phyloP scores from a whole-genome alignment of 2,329 filamentous ascomycete genomes.

The Aspergillus niger region DNA sequence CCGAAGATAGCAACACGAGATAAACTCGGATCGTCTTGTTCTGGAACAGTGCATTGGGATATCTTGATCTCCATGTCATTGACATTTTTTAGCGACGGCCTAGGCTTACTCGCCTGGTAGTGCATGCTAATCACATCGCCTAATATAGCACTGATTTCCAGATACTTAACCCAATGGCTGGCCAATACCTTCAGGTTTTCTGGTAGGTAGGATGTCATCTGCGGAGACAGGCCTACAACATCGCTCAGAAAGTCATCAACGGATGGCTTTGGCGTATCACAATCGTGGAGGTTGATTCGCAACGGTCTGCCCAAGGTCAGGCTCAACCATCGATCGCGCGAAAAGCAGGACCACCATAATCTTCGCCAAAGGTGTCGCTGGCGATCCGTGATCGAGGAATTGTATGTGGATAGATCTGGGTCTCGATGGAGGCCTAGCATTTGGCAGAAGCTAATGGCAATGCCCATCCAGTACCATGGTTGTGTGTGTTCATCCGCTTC shows the following conservation, averaged over 20 bases:
- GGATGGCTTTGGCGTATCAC: constrained; percentile 36
- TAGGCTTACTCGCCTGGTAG: constrained; percentile 25
- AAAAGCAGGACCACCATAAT: constrained; percentile 47
- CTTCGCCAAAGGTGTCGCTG: constrained; percentile 39
- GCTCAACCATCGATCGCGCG: constrained; percentile 46
- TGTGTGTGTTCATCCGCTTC: constrained; percentile 46
- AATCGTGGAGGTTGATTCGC: constrained; percentile 43
- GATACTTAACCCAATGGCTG: constrained; percentile 29
- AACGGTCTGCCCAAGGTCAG: constrained; percentile 44
- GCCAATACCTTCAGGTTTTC: constrained; percentile 14
- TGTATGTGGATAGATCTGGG: constrained; percentile 19
- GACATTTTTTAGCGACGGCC: constrained; percentile 21
- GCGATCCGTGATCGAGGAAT: constrained; percentile 23
- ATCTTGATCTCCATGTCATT: constrained; percentile 27
- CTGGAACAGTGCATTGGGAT: constrained; percentile 20
- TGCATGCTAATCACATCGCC: constrained; percentile 29
- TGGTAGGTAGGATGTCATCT: constrained; percentile 5
- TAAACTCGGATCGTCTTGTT: constrained; percentile 14
- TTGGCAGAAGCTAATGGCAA: constrained; percentile 47
- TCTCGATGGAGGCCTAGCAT: constrained; percentile 47
- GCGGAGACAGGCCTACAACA: not conserved
- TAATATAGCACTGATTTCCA: constrained; percentile 29
- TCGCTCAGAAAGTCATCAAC: constrained; percentile 32
- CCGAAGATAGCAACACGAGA: constrained; percentile 22
- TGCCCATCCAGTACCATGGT: constrained; percentile 52